Conservation (phyloP, 2,329 filamentous ascomycete species). For the Fusarium albosuccineum region DNA sequence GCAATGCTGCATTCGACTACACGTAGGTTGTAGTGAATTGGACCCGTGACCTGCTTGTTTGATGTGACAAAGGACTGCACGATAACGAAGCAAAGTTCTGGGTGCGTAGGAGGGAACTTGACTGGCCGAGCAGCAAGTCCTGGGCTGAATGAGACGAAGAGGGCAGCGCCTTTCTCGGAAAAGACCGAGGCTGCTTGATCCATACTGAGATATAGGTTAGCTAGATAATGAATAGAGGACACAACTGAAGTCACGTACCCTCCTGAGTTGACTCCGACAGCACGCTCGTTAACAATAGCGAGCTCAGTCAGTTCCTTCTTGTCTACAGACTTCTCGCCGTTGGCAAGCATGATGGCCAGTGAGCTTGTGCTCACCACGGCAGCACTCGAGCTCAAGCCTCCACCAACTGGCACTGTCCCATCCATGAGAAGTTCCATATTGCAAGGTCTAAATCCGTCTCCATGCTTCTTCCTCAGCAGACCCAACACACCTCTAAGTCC, state of each 20-base stretch:
- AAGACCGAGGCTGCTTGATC: conserved; percentile 98
- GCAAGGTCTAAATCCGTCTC: conserved; percentile 70
- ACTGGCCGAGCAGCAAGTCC: conserved; percentile 81
- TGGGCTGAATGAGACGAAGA: conserved; percentile 92
- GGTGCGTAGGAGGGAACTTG: conserved; percentile 82
- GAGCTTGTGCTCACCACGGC: conserved; percentile 94
- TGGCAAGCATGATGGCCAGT: conserved; percentile 87
- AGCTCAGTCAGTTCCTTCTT: conserved; percentile 94
- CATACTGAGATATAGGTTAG: conserved; percentile 72
- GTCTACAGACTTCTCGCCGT: conserved; percentile 81
- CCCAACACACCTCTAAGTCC: conserved; percentile 86
- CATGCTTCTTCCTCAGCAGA: conserved; percentile 77
- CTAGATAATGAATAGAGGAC: background rate
- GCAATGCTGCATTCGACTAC: conserved; percentile 96
- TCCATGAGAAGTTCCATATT: conserved; percentile 92
- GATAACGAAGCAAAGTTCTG: conserved; percentile 91
- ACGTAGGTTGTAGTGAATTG: conserved; percentile 95
- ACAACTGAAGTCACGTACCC: conserved; percentile 68
- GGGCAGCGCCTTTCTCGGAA: conserved; percentile 84
- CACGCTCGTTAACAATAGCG: conserved; percentile 92
- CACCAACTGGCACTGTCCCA: conserved; percentile 91
- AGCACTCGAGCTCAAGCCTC: conserved; percentile 92
- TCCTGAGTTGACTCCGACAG: conserved; percentile 95
- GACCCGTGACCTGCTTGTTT: conserved; percentile 94
- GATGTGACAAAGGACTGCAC: conserved; percentile 94